phyloP scores from a whole-genome alignment of 2,329 filamentous ascomycete species.

The Sordariomycetes sp. region DNA sequence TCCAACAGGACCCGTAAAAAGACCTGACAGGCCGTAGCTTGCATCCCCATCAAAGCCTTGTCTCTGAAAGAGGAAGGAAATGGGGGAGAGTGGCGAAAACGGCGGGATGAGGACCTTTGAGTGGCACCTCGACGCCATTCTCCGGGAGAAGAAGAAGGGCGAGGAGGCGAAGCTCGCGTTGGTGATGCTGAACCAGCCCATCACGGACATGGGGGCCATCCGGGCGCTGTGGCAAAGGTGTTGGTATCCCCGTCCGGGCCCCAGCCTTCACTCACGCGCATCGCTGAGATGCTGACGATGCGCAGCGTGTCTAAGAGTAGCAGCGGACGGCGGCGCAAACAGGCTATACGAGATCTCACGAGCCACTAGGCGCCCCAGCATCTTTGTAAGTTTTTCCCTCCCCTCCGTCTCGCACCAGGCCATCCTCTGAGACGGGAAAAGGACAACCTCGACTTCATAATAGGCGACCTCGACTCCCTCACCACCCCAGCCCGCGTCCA shows the following conservation, averaged over 20 bases:
- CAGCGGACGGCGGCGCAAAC: constrained; percentile 88
- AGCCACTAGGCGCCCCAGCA: not conserved
- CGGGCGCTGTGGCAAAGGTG: constrained; percentile 35
- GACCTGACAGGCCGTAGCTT: not conserved
- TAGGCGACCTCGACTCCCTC: constrained; percentile 87
- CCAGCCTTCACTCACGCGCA: not conserved
- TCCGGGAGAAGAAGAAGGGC: not conserved
- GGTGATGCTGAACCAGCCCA: constrained; percentile 37
- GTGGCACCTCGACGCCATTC: not conserved
- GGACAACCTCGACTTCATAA: constrained; percentile 56
- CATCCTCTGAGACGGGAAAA: constrained; percentile 11
- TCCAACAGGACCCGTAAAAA: not conserved
- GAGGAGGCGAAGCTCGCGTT: constrained; percentile 22
- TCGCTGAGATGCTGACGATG: not conserved
- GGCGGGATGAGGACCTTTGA: not conserved
- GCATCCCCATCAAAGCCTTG: not conserved
- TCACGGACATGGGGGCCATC: constrained; percentile 29
- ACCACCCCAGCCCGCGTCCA: constrained; percentile 45
- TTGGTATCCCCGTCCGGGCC: constrained; percentile 12
- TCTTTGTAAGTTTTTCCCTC: not conserved
- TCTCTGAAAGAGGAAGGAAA: not conserved
- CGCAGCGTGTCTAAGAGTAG: constrained; percentile 54
- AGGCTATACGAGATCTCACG: constrained; percentile 37
- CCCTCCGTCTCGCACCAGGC: not conserved
- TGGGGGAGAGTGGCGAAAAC: not conserved